A percentile compares a stretch with the other conserved stretches of the same genome.
These are phyloP conservation scores for Penicillium arizonense DNA, from an alignment of 495 filamentous ascomycete genomes.

Conservation along the genomic window DNA sequence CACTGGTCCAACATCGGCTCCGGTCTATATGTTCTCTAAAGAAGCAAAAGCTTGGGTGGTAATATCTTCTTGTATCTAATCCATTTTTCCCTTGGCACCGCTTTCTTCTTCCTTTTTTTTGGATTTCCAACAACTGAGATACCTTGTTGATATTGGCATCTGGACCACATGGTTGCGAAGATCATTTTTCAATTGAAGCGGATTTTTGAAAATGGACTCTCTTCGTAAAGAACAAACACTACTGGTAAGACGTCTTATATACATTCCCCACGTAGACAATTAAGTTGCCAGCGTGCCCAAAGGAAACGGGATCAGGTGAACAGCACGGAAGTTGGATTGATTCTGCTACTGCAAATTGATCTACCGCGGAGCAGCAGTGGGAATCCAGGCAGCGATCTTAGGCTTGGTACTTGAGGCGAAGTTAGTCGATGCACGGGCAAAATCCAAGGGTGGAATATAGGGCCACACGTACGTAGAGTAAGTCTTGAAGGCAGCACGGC, in stretches of 20 bases:
- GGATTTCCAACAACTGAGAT: conserved; percentile 28
- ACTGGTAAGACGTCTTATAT: conserved; percentile 42
- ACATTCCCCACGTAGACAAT: conserved; percentile 27
- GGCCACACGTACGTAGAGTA: conserved; percentile 82
- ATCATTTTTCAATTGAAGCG: conserved; percentile 17
- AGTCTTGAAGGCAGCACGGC: conserved; percentile 78
- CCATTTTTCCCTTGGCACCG: conserved; percentile 12
- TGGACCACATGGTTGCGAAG: conserved; percentile 11
- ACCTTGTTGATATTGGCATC: conserved; percentile 26
- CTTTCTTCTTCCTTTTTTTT: neutral
- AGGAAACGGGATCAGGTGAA: conserved; percentile 12
- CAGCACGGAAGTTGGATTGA: conserved; percentile 17
- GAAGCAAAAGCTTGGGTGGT: conserved; percentile 5
- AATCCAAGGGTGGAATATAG: neutral
- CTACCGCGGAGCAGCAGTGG: conserved; percentile 47
- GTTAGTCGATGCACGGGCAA: conserved; percentile 1
- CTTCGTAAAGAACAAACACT: conserved; percentile 18
- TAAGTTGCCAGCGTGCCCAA: conserved; percentile 9
- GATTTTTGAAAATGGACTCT: conserved; percentile 13
- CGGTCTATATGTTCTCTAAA: conserved; percentile 44
- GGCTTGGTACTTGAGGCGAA: conserved; percentile 30
- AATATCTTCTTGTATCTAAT: conserved; percentile 31
- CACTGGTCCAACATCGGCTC: conserved; percentile 50
- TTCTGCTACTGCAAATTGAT: conserved; percentile 18
- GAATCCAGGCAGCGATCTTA: conserved; percentile 45